Conservation (phyloP, 2,329 filamentous ascomycete genomes). For the Dactylellina cionopaga region DNA sequence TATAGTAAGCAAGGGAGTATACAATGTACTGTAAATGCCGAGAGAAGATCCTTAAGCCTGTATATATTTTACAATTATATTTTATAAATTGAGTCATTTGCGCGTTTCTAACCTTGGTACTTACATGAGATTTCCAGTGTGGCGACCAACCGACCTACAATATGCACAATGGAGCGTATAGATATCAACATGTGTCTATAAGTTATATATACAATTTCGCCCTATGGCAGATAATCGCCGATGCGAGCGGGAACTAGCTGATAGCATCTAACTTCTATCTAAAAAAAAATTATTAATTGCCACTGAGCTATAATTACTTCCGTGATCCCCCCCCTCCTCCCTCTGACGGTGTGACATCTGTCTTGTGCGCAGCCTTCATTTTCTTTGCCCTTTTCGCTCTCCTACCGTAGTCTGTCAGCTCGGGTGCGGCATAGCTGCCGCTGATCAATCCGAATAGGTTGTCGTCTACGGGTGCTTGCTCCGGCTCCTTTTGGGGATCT, state of each 20-base stretch:
- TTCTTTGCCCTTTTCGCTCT: conserved; percentile 22
- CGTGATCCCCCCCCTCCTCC: conserved; percentile 3
- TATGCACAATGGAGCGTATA: too few relatives aligned
- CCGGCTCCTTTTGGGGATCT: background rate
- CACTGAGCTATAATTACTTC: too few relatives aligned
- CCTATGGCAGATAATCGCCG: too few relatives aligned
- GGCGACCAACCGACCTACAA: too few relatives aligned
- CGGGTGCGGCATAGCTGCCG: conserved; percentile 29
- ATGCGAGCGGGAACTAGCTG: too few relatives aligned
- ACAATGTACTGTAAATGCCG: conserved; percentile 7
- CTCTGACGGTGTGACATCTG: conserved; percentile 8
- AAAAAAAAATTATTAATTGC: too few relatives aligned
- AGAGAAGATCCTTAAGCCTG: conserved; percentile 10
- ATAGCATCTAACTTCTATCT: too few relatives aligned
- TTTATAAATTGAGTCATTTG: too few relatives aligned
- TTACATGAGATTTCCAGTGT: too few relatives aligned
- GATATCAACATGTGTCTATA: too few relatives aligned
- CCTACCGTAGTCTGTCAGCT: conserved; percentile 33
- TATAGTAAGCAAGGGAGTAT: conserved; percentile 11
- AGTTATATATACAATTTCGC: too few relatives aligned
- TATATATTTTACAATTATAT: conserved; percentile 33
- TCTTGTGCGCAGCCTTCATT: background rate
- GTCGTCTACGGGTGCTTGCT: background rate
- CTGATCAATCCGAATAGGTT: conserved; percentile 47
- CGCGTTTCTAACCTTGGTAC: too few relatives aligned